A percentile compares a stretch with the other conserved stretches of the same genome.
Conservation (phyloP, 768 basidiomycete genomes). For the Crucibulum laeve region DNA sequence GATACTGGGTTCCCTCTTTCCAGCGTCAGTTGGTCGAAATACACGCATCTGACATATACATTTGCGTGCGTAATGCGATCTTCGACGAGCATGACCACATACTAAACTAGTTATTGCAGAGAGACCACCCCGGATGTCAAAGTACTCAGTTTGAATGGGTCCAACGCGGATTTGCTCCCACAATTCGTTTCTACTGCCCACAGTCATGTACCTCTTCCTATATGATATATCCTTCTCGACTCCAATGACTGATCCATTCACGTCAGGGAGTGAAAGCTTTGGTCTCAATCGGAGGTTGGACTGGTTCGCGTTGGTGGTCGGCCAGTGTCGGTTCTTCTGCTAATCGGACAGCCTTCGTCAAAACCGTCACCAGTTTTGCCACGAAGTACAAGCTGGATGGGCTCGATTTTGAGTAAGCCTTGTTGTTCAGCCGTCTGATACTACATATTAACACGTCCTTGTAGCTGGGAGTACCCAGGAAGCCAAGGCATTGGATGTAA, state of each 20-base stretch:
- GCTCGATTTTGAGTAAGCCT: constrained; percentile 47
- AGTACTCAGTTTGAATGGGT: constrained; percentile 31
- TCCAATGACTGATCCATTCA: neutral
- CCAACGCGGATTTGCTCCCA: constrained; percentile 47
- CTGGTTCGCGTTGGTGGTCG: constrained; percentile 60
- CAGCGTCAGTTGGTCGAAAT: constrained; percentile 60
- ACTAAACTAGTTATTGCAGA: constrained; percentile 13
- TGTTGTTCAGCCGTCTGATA: neutral
- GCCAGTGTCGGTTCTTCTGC: constrained; percentile 50
- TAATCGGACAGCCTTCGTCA: constrained; percentile 63
- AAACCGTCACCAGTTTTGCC: constrained; percentile 49
- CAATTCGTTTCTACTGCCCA: constrained; percentile 51
- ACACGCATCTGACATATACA: constrained; percentile 65
- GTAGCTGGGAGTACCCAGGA: constrained; percentile 86
- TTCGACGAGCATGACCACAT: neutral
- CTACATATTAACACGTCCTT: neutral
- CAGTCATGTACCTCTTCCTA: constrained; percentile 28
- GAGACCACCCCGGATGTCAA: constrained; percentile 32
- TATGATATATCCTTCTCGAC: neutral
- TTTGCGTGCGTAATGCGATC: constrained; percentile 55
- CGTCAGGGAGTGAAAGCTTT: constrained; percentile 53
- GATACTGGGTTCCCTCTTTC: constrained; percentile 41
- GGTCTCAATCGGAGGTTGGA: constrained; percentile 70
- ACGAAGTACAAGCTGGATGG: constrained; percentile 54
- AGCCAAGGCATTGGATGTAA: constrained; percentile 73